Percentiles rank a stretch among this genome's conserved stretches.
Evolutionary conservation across 176 grass and related monocot species (phyloP).

Genomic region (Puya raimondii): DNA sequence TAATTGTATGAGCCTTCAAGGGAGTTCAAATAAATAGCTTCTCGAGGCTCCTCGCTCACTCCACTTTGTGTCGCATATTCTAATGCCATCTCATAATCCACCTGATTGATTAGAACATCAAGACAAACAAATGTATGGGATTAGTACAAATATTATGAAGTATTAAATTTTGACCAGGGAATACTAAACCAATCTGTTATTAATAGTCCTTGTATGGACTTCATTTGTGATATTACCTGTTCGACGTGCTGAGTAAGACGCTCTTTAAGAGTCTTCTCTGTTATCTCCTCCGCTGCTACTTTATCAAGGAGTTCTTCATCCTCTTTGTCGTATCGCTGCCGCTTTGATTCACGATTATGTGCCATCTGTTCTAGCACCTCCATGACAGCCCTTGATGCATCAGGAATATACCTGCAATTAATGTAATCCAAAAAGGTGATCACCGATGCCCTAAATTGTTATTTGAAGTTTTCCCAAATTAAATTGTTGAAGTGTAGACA

Average conservation of each 20-base stretch:
- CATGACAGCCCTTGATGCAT: constrained; percentile 89
- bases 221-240: constrained; percentile 45
- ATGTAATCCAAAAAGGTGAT: not conserved
- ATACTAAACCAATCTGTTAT: too few species aligned
- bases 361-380: constrained; percentile 76
- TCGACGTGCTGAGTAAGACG: constrained; percentile 78
- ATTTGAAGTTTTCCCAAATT: too few species aligned
- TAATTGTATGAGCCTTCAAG: constrained; percentile 61
- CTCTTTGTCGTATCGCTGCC: constrained; percentile 52
- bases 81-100: constrained; percentile 93
- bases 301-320: constrained; percentile 76
- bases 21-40: constrained; percentile 70
- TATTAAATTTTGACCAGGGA: constrained; percentile 1
- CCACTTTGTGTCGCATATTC: constrained; percentile 87
- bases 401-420: constrained; percentile 74
- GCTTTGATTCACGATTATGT: constrained; percentile 44
- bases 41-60: constrained; percentile 68
- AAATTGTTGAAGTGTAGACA: too few species aligned
- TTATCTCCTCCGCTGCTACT: constrained; percentile 68
- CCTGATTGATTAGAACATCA: constrained; percentile 26
- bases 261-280: constrained; percentile 67
- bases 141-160: constrained; percentile 2
- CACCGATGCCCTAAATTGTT: not conserved
- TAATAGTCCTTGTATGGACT: not conserved
- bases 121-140: not conserved